Conservation (phyloP, 805 yeast genomes). For the Pichia sporocuriosa region DNA sequence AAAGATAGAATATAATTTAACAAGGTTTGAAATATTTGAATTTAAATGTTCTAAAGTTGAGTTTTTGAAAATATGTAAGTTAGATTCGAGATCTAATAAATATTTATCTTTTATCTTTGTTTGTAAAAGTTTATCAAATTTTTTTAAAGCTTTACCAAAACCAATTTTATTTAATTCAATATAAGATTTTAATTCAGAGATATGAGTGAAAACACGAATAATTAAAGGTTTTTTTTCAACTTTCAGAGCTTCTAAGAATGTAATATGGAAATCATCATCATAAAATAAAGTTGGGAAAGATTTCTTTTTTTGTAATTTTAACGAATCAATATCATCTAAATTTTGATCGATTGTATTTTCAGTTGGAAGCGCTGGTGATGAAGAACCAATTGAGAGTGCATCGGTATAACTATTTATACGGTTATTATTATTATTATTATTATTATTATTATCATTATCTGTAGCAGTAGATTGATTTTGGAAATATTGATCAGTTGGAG, state of each 20-base stretch:
- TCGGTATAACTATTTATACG: background rate
- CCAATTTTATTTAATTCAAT: conserved; percentile 84
- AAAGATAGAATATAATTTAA: conserved; percentile 34
- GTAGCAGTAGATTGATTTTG: background rate
- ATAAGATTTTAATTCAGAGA: conserved; percentile 78
- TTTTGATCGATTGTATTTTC: background rate
- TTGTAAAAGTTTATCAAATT: conserved; percentile 78
- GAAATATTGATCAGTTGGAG: conserved; percentile 4
- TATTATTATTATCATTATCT: background rate
- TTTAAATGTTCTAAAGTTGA: conserved; percentile 44
- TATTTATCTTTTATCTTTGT: conserved; percentile 56
- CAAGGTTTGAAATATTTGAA: conserved; percentile 39
- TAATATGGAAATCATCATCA: conserved; percentile 32
- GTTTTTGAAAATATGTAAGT: conserved; percentile 50
- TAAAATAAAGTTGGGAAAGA: conserved; percentile 30
- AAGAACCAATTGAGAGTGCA: background rate
- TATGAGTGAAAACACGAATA: conserved; percentile 58
- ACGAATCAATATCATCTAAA: conserved; percentile 14
- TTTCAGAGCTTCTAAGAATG: conserved; percentile 42
- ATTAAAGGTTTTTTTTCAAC: conserved; percentile 64
- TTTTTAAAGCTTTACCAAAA: conserved; percentile 81
- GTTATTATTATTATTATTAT: background rate
- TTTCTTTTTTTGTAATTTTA: conserved; percentile 18
- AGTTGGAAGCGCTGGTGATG: background rate
- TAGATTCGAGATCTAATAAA: conserved; percentile 37